Percentiles rank a stretch among this genome's conserved stretches.
These are phyloP conservation scores for Tolypocladium pustulatum DNA, from an alignment of 2,329 filamentous ascomycete species.

Conservation along the genomic window DNA sequence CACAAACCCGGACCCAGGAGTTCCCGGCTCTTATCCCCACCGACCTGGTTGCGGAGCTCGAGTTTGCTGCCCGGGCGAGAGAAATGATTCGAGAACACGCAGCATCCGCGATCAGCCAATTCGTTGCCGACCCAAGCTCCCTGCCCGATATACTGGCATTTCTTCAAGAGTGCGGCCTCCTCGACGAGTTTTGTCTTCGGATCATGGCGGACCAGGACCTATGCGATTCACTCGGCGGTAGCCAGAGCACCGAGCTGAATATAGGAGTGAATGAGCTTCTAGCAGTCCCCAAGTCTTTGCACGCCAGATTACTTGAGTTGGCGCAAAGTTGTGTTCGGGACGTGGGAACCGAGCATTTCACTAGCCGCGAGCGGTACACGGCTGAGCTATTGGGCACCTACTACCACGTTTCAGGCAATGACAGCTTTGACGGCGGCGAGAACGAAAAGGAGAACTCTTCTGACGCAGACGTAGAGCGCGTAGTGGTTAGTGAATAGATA, in stretches of 20 bases:
- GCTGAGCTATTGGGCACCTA: neutral
- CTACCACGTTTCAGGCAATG: neutral
- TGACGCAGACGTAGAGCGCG: neutral
- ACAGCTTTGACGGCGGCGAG: neutral
- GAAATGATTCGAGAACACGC: neutral
- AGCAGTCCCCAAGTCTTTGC: neutral
- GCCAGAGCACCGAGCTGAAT: neutral
- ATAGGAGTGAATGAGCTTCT: neutral
- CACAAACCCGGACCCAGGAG: neutral
- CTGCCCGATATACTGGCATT: neutral
- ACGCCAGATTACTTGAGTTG: neutral
- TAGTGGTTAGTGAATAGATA: neutral
- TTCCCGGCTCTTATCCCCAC: neutral
- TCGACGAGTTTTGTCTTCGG: neutral
- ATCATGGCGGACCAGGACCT: neutral
- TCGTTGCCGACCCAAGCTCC: neutral
- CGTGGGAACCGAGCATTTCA: neutral
- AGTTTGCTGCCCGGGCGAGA: neutral
- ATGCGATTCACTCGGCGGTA: neutral
- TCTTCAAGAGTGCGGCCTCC: neutral
- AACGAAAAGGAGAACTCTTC: neutral
- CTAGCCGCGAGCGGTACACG: neutral
- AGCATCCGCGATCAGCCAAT: neutral
- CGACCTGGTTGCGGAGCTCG: neutral
- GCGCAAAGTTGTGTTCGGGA: neutral